phyloP scores from a whole-genome alignment of 805 yeast species.

The Sungouiella thailandica region DNA sequence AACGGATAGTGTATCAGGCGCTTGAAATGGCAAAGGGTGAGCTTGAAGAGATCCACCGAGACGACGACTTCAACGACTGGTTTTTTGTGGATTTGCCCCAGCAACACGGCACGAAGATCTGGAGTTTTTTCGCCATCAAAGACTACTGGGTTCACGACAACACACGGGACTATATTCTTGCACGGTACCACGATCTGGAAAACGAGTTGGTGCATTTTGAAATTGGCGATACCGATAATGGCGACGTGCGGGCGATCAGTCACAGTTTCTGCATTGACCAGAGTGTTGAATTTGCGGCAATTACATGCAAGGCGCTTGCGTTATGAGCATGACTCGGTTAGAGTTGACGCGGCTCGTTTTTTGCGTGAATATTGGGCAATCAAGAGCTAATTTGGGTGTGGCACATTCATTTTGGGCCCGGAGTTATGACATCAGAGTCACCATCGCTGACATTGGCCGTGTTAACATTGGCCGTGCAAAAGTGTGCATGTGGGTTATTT shows the following conservation, averaged over 20 bases:
- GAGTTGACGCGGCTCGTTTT: too few species aligned
- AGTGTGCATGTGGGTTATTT: too few species aligned
- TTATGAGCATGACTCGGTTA: not conserved
- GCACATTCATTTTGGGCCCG: too few species aligned
- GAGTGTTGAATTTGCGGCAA: slow-evolving; percentile 45
- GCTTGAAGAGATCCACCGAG: slow-evolving; percentile 46
- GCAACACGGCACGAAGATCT: slow-evolving; percentile 27
- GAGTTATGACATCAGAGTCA: too few species aligned
- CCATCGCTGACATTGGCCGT: too few species aligned
- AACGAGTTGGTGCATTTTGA: slow-evolving; percentile 27
- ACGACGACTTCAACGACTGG: slow-evolving; percentile 47
- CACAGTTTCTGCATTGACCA: slow-evolving; percentile 62
- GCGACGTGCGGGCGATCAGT: slow-evolving; percentile 28
- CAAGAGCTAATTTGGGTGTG: too few species aligned
- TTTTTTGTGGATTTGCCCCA: slow-evolving; percentile 29
- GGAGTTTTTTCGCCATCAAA: slow-evolving; percentile 52
- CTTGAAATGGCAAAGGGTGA: slow-evolving; percentile 57
- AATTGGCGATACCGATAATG: slow-evolving; percentile 26
- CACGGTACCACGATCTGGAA: slow-evolving; percentile 26
- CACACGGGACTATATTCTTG: slow-evolving; percentile 43
- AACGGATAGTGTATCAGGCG: slow-evolving; percentile 48
- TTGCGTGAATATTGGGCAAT: too few species aligned
- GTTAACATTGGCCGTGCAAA: too few species aligned
- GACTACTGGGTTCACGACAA: slow-evolving; percentile 64
- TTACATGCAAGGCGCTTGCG: slow-evolving; percentile 23